phyloP scores from a whole-genome alignment of 257 asterid species.

The Rubia yunnanensis region DNA sequence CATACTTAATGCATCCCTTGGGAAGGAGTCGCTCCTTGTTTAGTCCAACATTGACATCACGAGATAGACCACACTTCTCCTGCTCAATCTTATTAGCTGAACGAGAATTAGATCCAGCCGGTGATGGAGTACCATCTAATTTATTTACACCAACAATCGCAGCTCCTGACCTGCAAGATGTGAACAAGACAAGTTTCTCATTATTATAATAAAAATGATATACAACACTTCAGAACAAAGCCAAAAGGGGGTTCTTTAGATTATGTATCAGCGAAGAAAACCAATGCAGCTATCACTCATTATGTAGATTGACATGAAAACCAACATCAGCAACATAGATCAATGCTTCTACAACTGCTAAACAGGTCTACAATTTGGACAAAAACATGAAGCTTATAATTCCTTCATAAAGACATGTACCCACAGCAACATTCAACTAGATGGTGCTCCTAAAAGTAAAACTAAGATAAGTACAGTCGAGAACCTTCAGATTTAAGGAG shows the following conservation, averaged over 20 bases:
- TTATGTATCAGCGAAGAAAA: background rate
- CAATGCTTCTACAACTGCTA: background rate
- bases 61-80: constrained; percentile 55
- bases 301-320: background rate
- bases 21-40: constrained; percentile 62
- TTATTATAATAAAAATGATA: background rate
- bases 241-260: background rate
- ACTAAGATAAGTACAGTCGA: background rate
- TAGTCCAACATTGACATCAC: constrained; percentile 55
- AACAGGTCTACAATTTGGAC: background rate
- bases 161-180: constrained; percentile 50
- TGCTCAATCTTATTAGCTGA: constrained; percentile 59
- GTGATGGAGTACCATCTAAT: constrained; percentile 56
- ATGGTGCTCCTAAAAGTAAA: background rate
- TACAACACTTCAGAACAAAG: background rate
- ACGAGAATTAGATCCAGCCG: constrained; percentile 56
- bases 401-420: background rate
- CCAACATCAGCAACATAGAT: background rate
- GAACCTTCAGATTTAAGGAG: background rate
- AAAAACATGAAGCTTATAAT: background rate
- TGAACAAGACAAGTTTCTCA: background rate
- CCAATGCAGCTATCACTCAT: background rate
- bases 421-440: background rate
- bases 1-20: constrained; percentile 75
- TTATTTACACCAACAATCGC: constrained; percentile 43